These are phyloP conservation scores for Alternaria sp. DNA, from an alignment of 2,329 filamentous ascomycete species.

Conservation along the genomic window DNA sequence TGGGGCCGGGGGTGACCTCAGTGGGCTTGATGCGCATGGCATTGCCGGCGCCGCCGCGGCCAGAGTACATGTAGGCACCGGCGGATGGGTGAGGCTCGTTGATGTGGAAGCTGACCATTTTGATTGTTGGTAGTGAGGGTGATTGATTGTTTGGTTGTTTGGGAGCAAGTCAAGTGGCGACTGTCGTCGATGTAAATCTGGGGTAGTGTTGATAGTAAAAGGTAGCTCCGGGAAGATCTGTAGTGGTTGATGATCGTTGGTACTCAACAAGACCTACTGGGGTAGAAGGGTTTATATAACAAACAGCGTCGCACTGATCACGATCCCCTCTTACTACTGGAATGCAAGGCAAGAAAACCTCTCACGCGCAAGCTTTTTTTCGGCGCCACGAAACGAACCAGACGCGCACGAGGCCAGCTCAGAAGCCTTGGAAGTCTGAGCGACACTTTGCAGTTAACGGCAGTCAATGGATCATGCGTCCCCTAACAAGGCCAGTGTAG, in stretches of 20 bases:
- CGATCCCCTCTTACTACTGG: conserved; percentile 1
- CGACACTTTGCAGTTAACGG: conserved; percentile 53
- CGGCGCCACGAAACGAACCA: conserved; percentile 32
- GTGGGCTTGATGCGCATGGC: conserved; percentile 61
- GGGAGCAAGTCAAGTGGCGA: conserved; percentile 20
- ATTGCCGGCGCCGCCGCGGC: conserved; percentile 66
- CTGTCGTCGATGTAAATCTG: conserved; percentile 13
- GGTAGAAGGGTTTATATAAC: conserved; percentile 28
- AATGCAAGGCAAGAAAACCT: conserved; percentile 14
- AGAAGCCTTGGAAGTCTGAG: conserved; percentile 25
- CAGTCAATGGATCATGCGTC: conserved; percentile 46
- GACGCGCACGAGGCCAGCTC: conserved; percentile 31
- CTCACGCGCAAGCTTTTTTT: conserved; percentile 17
- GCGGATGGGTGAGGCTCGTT: conserved; percentile 68
- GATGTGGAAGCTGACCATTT: conserved; percentile 58
- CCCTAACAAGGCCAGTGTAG: conserved; percentile 8
- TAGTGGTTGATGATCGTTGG: conserved; percentile 22
- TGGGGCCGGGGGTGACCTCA: conserved; percentile 57
- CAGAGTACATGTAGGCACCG: conserved; percentile 58
- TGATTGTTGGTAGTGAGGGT: conserved; percentile 23
- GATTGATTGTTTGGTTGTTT: conserved; percentile 6
- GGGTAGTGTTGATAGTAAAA: conserved; percentile 9
- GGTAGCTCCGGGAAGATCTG: conserved; percentile 13
- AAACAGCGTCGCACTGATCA: conserved; percentile 7
- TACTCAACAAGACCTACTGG: conserved; percentile 4